Evolutionary conservation across 2,329 filamentous ascomycete genomes (phyloP).

Genomic region (Arthrobotrys entomopaga): DNA sequence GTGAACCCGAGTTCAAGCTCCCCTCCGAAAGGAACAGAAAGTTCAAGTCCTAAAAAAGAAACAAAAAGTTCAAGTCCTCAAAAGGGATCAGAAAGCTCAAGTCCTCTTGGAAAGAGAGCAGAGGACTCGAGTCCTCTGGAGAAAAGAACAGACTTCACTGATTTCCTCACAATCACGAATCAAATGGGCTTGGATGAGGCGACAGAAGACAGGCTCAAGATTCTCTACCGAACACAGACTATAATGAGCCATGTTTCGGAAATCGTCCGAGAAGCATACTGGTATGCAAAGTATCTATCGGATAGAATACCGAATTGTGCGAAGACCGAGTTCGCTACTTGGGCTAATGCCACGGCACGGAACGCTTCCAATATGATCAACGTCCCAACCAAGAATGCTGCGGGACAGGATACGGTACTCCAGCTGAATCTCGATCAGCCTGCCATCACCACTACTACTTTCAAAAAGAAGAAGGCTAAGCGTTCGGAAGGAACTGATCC

Average conservation of each 20-base stretch:
- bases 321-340: constrained; percentile 42
- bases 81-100: not conserved
- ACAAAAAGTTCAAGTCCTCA: not conserved
- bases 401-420: constrained; percentile 29
- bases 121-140: constrained; percentile 4
- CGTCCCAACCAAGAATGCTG: constrained; percentile 23
- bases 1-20: not conserved
- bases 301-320: constrained; percentile 49
- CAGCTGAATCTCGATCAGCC: constrained; percentile 37
- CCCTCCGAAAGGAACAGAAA: no score
- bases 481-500: constrained; percentile 24
- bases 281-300: constrained; percentile 45
- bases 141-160: constrained; percentile 30
- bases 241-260: constrained; percentile 46
- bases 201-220: constrained; percentile 38
- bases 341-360: constrained; percentile 41
- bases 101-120: constrained; percentile 5
- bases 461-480: constrained; percentile 13
- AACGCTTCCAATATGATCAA: constrained; percentile 44
- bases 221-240: constrained; percentile 40
- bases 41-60: no score
- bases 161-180: constrained; percentile 34
- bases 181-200: constrained; percentile 47
- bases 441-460: not conserved
- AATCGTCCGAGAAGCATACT: constrained; percentile 36